Conservation (phyloP, 345 rosid species). For the Gossypium bickii region DNA sequence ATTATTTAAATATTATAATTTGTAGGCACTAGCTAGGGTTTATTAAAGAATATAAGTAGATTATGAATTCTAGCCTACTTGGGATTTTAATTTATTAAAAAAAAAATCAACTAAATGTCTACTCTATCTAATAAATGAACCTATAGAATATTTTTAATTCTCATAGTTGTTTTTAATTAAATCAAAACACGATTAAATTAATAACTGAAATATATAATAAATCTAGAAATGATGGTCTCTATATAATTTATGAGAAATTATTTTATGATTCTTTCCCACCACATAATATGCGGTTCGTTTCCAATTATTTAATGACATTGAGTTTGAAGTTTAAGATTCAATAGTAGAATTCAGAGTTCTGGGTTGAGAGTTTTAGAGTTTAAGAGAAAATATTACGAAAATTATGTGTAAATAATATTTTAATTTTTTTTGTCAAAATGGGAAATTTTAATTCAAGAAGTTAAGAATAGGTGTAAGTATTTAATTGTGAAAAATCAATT, state of each 20-base stretch:
- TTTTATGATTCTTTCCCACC: no score
- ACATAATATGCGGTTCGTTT: fast-evolving
- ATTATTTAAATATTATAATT: background rate
- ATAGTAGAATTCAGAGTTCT: no score
- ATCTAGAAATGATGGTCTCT: no score
- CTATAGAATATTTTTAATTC: background rate
- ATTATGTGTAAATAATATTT: fast-evolving
- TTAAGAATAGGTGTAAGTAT: background rate
- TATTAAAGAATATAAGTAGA: background rate
- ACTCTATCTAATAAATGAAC: background rate
- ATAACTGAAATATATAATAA: no score
- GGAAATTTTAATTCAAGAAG: background rate
- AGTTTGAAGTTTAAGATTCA: fast-evolving
- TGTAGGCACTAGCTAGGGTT: background rate
- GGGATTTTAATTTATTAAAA: background rate
- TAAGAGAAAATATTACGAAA: no score
- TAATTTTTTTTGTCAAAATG: no score
- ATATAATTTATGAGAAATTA: no score
- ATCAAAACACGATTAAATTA: no score
- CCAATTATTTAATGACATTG: fast-evolving
- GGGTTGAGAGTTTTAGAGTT: fast-evolving
- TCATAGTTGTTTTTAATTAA: no score
- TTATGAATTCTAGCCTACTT: background rate
- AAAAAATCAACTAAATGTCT: background rate
- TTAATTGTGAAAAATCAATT: background rate